Percentiles rank a stretch among this genome's conserved stretches.
phyloP scores from a whole-genome alignment of 2,329 filamentous ascomycete species.

The Cercospora janseana region DNA sequence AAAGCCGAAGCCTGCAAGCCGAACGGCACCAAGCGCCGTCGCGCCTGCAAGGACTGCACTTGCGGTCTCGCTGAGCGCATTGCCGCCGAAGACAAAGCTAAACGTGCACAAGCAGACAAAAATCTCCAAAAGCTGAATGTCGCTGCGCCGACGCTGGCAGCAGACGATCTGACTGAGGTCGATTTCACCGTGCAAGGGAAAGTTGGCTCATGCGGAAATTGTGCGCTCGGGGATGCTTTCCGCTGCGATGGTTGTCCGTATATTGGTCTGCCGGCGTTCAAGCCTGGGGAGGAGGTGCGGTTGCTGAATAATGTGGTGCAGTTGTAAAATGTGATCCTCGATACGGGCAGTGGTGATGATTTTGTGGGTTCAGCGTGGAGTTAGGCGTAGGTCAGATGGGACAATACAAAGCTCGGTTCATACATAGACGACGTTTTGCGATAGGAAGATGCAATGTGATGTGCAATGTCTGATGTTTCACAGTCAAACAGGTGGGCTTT shows the following conservation, averaged over 20 bases:
- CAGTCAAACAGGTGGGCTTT: no score
- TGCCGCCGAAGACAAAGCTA: slow-evolving; percentile 76
- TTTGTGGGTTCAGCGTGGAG: slow-evolving; percentile 15
- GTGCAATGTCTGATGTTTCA: no score
- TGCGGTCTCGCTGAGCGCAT: slow-evolving; percentile 86
- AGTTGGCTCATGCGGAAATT: slow-evolving; percentile 91
- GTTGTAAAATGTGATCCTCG: slow-evolving; percentile 56
- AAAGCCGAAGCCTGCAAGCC: slow-evolving; percentile 81
- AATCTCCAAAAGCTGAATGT: slow-evolving; percentile 53
- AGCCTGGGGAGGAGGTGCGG: slow-evolving; percentile 90
- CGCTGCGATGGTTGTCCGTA: slow-evolving; percentile 70
- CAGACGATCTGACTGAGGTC: slow-evolving; percentile 80
- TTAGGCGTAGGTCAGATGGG: not conserved
- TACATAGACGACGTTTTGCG: no score
- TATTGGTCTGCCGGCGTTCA: slow-evolving; percentile 90
- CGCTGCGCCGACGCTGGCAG: slow-evolving; percentile 57
- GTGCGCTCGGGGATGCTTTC: slow-evolving; percentile 83
- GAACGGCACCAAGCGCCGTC: slow-evolving; percentile 76
- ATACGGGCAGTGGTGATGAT: not conserved
- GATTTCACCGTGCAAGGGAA: slow-evolving; percentile 99
- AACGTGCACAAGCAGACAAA: slow-evolving; percentile 63
- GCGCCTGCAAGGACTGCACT: slow-evolving; percentile 96
- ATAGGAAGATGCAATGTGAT: no score
- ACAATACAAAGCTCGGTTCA: no score
- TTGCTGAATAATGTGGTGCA: slow-evolving; percentile 84